These are phyloP conservation scores for Irpex rosettiformis DNA, from an alignment of 1,284 basidiomycete genomes.

Conservation along the genomic window DNA sequence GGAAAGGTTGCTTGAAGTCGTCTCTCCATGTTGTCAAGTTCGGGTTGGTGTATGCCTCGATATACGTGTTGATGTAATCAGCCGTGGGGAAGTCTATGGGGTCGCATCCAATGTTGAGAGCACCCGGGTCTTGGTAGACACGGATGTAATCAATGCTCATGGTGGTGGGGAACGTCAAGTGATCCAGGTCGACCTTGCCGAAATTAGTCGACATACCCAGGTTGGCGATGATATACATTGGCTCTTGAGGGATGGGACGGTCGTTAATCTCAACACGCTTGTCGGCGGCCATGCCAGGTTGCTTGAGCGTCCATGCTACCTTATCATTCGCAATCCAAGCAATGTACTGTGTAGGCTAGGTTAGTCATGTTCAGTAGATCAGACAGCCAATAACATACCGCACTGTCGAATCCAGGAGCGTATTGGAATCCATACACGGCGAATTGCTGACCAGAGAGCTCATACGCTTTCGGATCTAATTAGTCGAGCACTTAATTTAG, in stretches of 20 bases:
- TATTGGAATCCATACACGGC: slow-evolving; percentile 67
- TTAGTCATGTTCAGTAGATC: no score
- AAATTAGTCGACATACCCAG: slow-evolving; percentile 83
- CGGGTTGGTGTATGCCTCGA: slow-evolving; percentile 39
- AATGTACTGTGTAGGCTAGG: slow-evolving; percentile 54
- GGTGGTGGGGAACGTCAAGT: slow-evolving; percentile 65
- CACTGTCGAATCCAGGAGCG: slow-evolving; percentile 38
- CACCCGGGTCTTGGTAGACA: slow-evolving; percentile 70
- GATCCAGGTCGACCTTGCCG: slow-evolving; percentile 60
- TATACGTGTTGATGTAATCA: slow-evolving; percentile 67
- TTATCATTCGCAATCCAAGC: slow-evolving; percentile 70
- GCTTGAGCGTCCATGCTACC: slow-evolving; percentile 74
- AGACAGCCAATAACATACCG: slow-evolving; percentile 21
- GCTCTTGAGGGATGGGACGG: slow-evolving; percentile 80
- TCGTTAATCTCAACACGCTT: slow-evolving; percentile 60
- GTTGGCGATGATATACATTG: slow-evolving; percentile 83
- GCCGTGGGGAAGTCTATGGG: slow-evolving; percentile 76
- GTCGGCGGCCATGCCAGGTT: slow-evolving; percentile 72
- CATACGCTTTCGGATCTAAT: slow-evolving; percentile 40
- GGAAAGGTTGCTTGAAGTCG: slow-evolving; percentile 60
- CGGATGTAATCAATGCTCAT: slow-evolving; percentile 84
- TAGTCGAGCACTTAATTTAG: neutral
- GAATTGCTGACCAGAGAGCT: slow-evolving; percentile 40
- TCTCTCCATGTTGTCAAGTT: slow-evolving; percentile 39
- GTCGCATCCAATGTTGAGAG: slow-evolving; percentile 80